Evolutionary conservation across 345 rosid species (phyloP).

Genomic region (Camelina sativa): DNA sequence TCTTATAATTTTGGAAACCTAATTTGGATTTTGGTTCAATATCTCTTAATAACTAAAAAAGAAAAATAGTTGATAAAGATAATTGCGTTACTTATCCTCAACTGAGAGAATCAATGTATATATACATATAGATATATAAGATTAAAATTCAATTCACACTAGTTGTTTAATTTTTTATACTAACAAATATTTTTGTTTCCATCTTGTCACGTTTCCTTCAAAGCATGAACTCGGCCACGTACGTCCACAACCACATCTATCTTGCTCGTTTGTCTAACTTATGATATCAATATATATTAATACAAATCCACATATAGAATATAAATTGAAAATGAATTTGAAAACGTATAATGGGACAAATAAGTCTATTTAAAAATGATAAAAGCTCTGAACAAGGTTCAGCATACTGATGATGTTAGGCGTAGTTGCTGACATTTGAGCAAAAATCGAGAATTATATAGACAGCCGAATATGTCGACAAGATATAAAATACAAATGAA

Average conservation of each 20-base stretch:
- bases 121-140: background rate
- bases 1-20: background rate
- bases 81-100: background rate
- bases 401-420: slow-evolving; percentile 40
- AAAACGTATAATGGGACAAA: slow-evolving; percentile 41
- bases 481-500: slow-evolving; percentile 18
- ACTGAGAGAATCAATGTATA: slow-evolving; percentile 27
- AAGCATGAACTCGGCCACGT: slow-evolving; percentile 41
- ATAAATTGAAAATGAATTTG: slow-evolving; percentile 12
- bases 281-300: slow-evolving; percentile 22
- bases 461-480: slow-evolving; percentile 42
- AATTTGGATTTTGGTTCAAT: background rate
- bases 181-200: background rate
- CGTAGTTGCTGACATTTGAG: slow-evolving; percentile 39
- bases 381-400: slow-evolving; percentile 28
- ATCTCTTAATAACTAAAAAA: background rate
- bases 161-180: slow-evolving; percentile 5
- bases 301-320: background rate
- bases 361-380: slow-evolving; percentile 39
- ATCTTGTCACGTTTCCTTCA: slow-evolving; percentile 34
- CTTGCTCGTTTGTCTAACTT: slow-evolving; percentile 36
- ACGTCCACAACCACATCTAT: slow-evolving; percentile 22
- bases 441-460: slow-evolving; percentile 35
- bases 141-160: slow-evolving; percentile 26
- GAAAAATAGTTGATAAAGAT: background rate